Conservation (phyloP, 352 stramenopile species). For the Achlya hypogyna region DNA sequence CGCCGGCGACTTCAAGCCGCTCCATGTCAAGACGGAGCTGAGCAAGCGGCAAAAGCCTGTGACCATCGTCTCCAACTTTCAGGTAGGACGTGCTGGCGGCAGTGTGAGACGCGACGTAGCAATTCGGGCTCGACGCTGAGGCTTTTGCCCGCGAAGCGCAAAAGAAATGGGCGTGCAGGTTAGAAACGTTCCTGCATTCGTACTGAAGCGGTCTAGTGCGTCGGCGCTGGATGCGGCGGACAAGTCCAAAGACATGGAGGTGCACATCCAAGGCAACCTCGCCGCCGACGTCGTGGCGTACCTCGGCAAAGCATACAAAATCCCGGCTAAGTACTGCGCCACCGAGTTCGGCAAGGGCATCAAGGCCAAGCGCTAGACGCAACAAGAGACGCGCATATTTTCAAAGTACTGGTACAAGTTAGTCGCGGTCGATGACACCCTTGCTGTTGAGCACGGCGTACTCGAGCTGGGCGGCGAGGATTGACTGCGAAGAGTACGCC, state of each 20-base stretch:
- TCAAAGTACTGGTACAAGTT: background rate
- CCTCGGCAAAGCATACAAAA: slow-evolving; percentile 51
- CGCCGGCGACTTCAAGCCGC: slow-evolving; percentile 42
- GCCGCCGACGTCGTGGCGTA: slow-evolving; percentile 63
- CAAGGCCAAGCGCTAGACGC: slow-evolving; percentile 36
- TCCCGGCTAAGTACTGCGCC: slow-evolving; percentile 58
- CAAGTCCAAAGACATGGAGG: slow-evolving; percentile 60
- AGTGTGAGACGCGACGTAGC: slow-evolving; percentile 23
- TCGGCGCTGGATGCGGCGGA: slow-evolving; percentile 38
- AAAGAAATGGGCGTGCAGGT: slow-evolving; percentile 73
- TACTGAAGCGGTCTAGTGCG: slow-evolving; percentile 21
- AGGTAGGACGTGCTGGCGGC: background rate
- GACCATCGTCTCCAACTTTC: slow-evolving; percentile 60
- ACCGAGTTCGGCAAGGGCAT: slow-evolving; percentile 70
- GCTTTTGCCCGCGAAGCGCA: slow-evolving; percentile 68
- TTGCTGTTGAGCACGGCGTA: slow-evolving; percentile 75
- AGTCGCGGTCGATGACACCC: slow-evolving; percentile 78
- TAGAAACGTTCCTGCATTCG: background rate
- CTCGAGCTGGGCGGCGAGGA: slow-evolving; percentile 48
- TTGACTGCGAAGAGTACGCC: slow-evolving; percentile 61
- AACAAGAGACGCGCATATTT: slow-evolving; percentile 32
- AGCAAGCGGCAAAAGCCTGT: slow-evolving; percentile 65
- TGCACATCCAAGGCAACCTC: slow-evolving; percentile 75
- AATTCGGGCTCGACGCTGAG: slow-evolving; percentile 65
- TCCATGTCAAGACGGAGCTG: slow-evolving; percentile 55